Percentiles rank a stretch among this genome's conserved stretches.
Conservation (phyloP, 1,284 basidiomycete species). For the Ustilago hordei region DNA sequence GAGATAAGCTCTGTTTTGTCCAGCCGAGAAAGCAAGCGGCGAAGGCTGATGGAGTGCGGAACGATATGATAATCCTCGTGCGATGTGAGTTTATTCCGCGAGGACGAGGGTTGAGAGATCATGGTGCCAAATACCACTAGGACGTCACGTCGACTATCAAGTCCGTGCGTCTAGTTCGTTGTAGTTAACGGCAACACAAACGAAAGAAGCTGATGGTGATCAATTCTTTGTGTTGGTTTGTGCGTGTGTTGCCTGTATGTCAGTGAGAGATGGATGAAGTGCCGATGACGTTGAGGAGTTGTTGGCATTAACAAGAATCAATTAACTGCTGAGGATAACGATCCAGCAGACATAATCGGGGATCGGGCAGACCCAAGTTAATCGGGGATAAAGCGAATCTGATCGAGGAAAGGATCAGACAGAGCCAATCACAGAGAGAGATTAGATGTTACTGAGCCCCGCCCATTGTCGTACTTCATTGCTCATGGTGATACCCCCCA, state of each 20-base stretch:
- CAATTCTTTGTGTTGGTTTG: too few relatives aligned
- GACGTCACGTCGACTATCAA: background rate
- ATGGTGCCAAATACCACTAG: constrained; percentile 15
- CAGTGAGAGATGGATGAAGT: constrained; percentile 1
- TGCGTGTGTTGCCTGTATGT: background rate
- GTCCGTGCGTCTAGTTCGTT: background rate
- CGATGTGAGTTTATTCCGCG: constrained; percentile 36
- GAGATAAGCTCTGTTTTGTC: constrained; percentile 46
- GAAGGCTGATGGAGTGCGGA: constrained; percentile 40
- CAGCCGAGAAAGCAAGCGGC: constrained; percentile 38
- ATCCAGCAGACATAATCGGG: too few relatives aligned
- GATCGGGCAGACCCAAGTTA: too few relatives aligned
- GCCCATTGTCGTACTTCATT: too few relatives aligned
- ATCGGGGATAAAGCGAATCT: too few relatives aligned
- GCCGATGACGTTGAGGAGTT: background rate
- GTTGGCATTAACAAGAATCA: background rate
- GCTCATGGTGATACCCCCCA: too few relatives aligned
- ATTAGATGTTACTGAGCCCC: too few relatives aligned
- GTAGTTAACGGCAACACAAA: background rate
- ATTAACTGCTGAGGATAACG: too few relatives aligned
- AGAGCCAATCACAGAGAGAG: too few relatives aligned
- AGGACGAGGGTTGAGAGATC: constrained; percentile 47
- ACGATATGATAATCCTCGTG: constrained; percentile 38
- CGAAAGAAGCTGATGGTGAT: background rate
- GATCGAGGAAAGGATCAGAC: too few relatives aligned